Conservation (phyloP, 1,139 yeast species). For the Nakaseomyces glabratus region DNA sequence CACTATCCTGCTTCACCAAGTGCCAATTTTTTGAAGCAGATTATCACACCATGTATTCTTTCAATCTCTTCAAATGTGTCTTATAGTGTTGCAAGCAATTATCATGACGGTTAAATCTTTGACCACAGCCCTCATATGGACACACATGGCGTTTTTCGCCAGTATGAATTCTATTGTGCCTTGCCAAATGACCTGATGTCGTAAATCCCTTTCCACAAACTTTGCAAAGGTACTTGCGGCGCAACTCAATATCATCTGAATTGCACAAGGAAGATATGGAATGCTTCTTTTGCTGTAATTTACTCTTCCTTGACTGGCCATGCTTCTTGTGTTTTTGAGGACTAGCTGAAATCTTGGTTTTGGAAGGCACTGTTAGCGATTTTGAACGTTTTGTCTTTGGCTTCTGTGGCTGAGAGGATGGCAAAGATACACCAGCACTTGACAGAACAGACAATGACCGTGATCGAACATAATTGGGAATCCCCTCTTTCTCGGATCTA, state of each 20-base stretch:
- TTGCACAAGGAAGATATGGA: slow-evolving; percentile 8
- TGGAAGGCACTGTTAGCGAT: no score
- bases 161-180: slow-evolving; percentile 83
- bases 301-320: no score
- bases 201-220: slow-evolving; percentile 37
- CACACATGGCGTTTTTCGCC: slow-evolving; percentile 84
- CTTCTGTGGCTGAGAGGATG: no score
- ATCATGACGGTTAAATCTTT: slow-evolving; percentile 84
- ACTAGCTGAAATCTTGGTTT: no score
- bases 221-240: slow-evolving; percentile 25
- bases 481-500: no score
- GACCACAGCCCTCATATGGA: slow-evolving; percentile 73
- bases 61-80: slow-evolving; percentile 43
- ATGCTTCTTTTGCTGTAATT: no score
- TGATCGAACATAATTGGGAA: no score
- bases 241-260: slow-evolving; percentile 10
- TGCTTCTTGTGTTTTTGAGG: no score
- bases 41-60: slow-evolving; percentile 1
- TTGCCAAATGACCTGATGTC: slow-evolving; percentile 86
- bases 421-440: no score
- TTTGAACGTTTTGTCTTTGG: no score
- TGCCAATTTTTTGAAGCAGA: background rate
- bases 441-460: no score
- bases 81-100: slow-evolving; percentile 90
- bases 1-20: no score